Base-by-base conservation (phyloP, 2,329 filamentous ascomycete species). In the Apiospora hydei region DNA sequence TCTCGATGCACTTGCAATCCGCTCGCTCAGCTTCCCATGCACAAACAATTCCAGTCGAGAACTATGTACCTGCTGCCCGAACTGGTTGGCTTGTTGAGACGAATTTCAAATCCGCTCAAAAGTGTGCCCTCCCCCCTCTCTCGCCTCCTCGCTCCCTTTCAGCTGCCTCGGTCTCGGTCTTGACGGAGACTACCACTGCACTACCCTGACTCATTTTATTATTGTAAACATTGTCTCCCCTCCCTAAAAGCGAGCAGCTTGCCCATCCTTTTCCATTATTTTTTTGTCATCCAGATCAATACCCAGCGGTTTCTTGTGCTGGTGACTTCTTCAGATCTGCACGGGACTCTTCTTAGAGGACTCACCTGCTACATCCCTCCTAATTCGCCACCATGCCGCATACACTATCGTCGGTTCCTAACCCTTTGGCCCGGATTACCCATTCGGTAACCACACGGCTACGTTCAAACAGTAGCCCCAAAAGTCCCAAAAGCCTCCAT, bases 81-180 rank as follows among this genome's bases (percentile, higher is more conserved):
- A 13, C 24, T 4, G 16, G 16, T 4, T 21, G 49, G 18, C 34
- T 41, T 38, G 57, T 64, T 64, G 57, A 34, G 57, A 64, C 57
- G 57, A n/a, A 14, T n/a, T 41, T n/a, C 18, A 41, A 41, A 41
- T 34, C 34, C 34, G 57, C 57, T 64, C 57, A 41, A 64, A 61
- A 61, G 30, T 61, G 53, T 61, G 53, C 53, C 53, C 38, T 8
- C 30, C 16, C 7, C 30, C 53, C 34, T 8, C 57, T 14, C 57
- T 64, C 57, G 57, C 57, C 57, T 24, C 18, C 57, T 64, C 30
- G 30, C 30, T 38, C 41, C 18, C 57, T 41, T 41, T 64, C 53
- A 64, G 57, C 57, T 64, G 57, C 57, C 34, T 64, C 30, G 57
- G 57, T 41, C 57, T 41, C 57, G 57, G 57, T 41, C 57, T 64